Evolutionary conservation across 176 grass and related monocot genomes (phyloP).

Genomic region (Chrysopogon serrulatus): DNA sequence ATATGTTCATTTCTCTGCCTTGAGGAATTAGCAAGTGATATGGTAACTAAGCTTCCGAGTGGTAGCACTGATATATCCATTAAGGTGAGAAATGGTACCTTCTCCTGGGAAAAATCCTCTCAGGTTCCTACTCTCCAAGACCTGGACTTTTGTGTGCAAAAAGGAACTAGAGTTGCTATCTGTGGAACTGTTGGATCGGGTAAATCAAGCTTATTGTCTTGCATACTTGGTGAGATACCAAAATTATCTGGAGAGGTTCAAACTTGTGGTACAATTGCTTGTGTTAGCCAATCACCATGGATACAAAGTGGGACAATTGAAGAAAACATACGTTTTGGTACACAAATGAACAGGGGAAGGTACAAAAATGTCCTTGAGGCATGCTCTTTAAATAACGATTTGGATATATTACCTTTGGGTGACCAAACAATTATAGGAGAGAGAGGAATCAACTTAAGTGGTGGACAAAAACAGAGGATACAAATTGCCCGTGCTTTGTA

Average conservation of each 20-base stretch:
- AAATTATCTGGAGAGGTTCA: constrained; percentile 57
- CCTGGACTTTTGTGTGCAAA: constrained; percentile 47
- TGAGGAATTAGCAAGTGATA: constrained; percentile 45
- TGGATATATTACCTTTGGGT: constrained; percentile 50
- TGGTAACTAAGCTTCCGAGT: constrained; percentile 39
- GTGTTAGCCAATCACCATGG: constrained; percentile 70
- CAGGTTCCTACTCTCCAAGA: constrained; percentile 35
- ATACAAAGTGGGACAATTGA: constrained; percentile 66
- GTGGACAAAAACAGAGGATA: constrained; percentile 66
- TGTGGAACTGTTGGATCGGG: constrained; percentile 79
- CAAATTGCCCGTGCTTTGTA: constrained; percentile 73
- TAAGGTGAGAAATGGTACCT: constrained; percentile 43
- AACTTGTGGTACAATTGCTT: constrained; percentile 53
- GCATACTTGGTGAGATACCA: constrained; percentile 72
- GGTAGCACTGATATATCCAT: constrained; percentile 43
- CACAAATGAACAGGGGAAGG: constrained; percentile 32
- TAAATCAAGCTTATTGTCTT: constrained; percentile 75
- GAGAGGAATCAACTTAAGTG: constrained; percentile 77
- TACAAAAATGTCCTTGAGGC: constrained; percentile 49
- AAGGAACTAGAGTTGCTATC: constrained; percentile 54
- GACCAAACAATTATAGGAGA: constrained; percentile 77
- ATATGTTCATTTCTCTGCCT: constrained; percentile 60
- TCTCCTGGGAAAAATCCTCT: constrained; percentile 57
- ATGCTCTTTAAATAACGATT: constrained; percentile 56
- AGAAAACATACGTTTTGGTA: constrained; percentile 59